Evolutionary conservation across 192 early-diverging fungal genomes (phyloP).

Genomic region (Coemansia sp.): DNA sequence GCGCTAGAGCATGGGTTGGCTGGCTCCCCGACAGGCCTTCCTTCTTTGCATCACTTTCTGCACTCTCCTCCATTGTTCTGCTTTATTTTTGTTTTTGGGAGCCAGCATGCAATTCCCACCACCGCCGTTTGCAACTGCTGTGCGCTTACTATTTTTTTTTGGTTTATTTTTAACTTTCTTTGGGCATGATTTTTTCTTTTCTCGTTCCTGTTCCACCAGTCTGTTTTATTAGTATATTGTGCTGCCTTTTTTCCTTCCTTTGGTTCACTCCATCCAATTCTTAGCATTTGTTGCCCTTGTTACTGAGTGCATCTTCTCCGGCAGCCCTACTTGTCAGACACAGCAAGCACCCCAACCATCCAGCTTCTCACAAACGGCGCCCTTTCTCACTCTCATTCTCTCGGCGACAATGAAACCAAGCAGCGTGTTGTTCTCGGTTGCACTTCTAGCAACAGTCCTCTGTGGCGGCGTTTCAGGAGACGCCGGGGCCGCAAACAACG

Average conservation of each 20-base stretch:
- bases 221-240: neutral
- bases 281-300: neutral
- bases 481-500: neutral
- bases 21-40: no score
- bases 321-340: neutral
- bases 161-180: neutral
- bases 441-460: neutral
- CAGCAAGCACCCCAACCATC: no score
- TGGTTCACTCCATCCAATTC: no score
- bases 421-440: neutral
- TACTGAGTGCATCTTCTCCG: neutral
- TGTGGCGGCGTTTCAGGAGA: neutral
- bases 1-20: neutral
- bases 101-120: neutral
- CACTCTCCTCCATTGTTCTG: no score
- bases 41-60: no score
- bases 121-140: neutral
- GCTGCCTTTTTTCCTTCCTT: neutral
- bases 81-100: neutral
- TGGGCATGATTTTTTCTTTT: neutral
- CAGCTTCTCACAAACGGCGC: neutral
- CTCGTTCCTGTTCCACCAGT: neutral
- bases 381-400: neutral
- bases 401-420: constrained; percentile 6
- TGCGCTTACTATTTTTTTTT: neutral